Evolutionary conservation across 768 basidiomycete genomes (phyloP), one percentile per base, ranked within the genome.

Genomic region (Rickenella mellea): DNA sequence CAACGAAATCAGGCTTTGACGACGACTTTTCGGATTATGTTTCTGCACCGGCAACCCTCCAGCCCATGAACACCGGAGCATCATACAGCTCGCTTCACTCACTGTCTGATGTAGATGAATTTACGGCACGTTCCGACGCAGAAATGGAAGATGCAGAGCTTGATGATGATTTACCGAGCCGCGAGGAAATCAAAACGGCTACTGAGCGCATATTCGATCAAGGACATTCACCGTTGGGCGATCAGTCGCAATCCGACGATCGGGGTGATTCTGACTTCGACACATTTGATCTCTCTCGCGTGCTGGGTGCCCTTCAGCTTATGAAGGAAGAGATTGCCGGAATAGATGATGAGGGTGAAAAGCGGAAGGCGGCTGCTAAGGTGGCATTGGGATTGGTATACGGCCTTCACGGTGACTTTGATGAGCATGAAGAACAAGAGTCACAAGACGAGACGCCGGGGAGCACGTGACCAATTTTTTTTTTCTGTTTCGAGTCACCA

Each of bases 11-110:
- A 36, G 67, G 70, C 12, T 76, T 90, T 50, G 87, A 89, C 41
- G 87, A 90, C 52, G 83, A 91, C 56, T 91, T 91, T 53, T 70
- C 78, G 2, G 78, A 74, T 22, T 85, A 85, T 48, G 71, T 86
- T 14, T 78, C 80, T 25, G 81, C 80, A n/a, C 73, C 64, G 4
- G 15, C n/a, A 22, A 5, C 44, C 17, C 24, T 24, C 28, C 12
- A 41, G 7, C 17, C 25, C 27, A 24, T 25, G 42, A 21, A 32
- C 20, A 29, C 21, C 19, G 17, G 27, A 22, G 32, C 30, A 21
- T 26, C 25, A 15, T 35, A 42, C 9, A 28, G 42, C 8, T 55
- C 59, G n/a, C 65, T 58, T n/a, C 62, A 59, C 21, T 63, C 55
- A 41, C 50, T 76, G 48, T 76, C 75, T 15, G 70, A 68, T 3